phyloP scores from a whole-genome alignment of 2,329 filamentous ascomycete genomes.

The Passalora sequoiae region DNA sequence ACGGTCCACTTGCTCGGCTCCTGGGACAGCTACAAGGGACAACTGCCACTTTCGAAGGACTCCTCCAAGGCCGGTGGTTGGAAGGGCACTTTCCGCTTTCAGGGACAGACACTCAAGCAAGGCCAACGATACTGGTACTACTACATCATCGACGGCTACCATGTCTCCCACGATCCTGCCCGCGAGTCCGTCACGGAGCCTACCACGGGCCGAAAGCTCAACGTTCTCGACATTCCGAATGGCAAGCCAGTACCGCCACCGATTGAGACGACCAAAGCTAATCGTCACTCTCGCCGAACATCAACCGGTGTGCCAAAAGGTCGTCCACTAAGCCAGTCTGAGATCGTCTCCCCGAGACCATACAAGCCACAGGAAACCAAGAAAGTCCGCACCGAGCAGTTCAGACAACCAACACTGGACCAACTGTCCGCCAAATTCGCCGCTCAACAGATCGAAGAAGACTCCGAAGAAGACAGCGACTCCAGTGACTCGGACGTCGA shows the following conservation, averaged over 20 bases:
- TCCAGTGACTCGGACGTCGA: slow-evolving; percentile 36
- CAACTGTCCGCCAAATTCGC: slow-evolving; percentile 64
- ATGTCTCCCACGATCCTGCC: slow-evolving; percentile 92
- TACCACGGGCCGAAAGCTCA: slow-evolving; percentile 92
- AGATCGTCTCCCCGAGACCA: slow-evolving; percentile 88
- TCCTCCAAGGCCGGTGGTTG: slow-evolving; percentile 77
- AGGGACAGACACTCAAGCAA: slow-evolving; percentile 75
- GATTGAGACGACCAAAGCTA: slow-evolving; percentile 33
- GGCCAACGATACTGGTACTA: slow-evolving; percentile 99
- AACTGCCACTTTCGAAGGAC: slow-evolving; percentile 91
- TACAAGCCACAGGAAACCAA: slow-evolving; percentile 81
- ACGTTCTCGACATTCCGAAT: slow-evolving; percentile 85
- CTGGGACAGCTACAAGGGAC: slow-evolving; percentile 94
- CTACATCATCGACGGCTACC: slow-evolving; percentile 99
- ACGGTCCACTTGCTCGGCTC: slow-evolving; percentile 95
- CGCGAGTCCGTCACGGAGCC: slow-evolving; percentile 86
- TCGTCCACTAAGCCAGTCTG: slow-evolving; percentile 77
- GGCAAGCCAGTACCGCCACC: slow-evolving; percentile 41
- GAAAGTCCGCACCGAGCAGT: slow-evolving; percentile 78
- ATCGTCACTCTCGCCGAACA: slow-evolving; percentile 44
- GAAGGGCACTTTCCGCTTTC: slow-evolving; percentile 96
- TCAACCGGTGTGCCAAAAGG: slow-evolving; percentile 75
- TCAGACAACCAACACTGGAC: slow-evolving; percentile 69
- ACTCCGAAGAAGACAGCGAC: slow-evolving; percentile 56
- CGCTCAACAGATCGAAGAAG: slow-evolving; percentile 51